Evolutionary conservation across 2,329 filamentous ascomycete genomes (phyloP).

Genomic region (Alternaria angustiovoidea): DNA sequence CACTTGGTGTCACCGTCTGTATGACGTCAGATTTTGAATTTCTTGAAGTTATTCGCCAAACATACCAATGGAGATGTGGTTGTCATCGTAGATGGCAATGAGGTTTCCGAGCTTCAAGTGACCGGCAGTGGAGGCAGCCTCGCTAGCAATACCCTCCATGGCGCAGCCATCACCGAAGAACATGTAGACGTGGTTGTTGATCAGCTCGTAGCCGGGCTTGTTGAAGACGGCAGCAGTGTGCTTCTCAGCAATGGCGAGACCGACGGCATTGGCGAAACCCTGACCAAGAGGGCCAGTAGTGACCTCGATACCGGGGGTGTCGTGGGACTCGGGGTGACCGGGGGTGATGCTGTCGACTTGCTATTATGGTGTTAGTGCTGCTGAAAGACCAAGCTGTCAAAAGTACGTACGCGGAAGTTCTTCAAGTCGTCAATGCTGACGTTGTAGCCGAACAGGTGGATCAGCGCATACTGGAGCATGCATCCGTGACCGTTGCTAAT

Average conservation of each 20-base stretch:
- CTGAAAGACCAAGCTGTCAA: slow-evolving; percentile 58
- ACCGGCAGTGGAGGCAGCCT: slow-evolving; percentile 90
- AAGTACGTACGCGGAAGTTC: slow-evolving; percentile 83
- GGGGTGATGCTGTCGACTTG: slow-evolving; percentile 84
- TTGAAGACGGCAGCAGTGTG: slow-evolving; percentile 93
- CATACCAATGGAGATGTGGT: slow-evolving; percentile 87
- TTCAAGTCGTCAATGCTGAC: slow-evolving; percentile 91
- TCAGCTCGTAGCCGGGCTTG: slow-evolving; percentile 89
- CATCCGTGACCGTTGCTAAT: slow-evolving; percentile 96
- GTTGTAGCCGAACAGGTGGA: slow-evolving; percentile 94
- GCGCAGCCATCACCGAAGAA: slow-evolving; percentile 99
- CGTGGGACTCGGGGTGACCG: slow-evolving; percentile 94
- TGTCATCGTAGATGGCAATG: slow-evolving; percentile 97
- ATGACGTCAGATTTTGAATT: slow-evolving; percentile 21
- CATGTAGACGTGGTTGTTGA: slow-evolving; percentile 96
- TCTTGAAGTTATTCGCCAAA: background rate
- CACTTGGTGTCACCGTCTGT: slow-evolving; percentile 92
- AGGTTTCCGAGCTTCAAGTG: slow-evolving; percentile 98
- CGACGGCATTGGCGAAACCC: slow-evolving; percentile 96
- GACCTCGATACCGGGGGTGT: slow-evolving; percentile 96
- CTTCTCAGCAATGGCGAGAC: slow-evolving; percentile 94
- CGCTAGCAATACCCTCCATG: slow-evolving; percentile 96
- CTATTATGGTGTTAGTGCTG: slow-evolving; percentile 47
- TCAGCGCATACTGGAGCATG: slow-evolving; percentile 98
- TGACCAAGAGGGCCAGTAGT: slow-evolving; percentile 98